Base-by-base conservation (phyloP, 176 grass and related monocot species). In the Oryza australiensis region DNA sequence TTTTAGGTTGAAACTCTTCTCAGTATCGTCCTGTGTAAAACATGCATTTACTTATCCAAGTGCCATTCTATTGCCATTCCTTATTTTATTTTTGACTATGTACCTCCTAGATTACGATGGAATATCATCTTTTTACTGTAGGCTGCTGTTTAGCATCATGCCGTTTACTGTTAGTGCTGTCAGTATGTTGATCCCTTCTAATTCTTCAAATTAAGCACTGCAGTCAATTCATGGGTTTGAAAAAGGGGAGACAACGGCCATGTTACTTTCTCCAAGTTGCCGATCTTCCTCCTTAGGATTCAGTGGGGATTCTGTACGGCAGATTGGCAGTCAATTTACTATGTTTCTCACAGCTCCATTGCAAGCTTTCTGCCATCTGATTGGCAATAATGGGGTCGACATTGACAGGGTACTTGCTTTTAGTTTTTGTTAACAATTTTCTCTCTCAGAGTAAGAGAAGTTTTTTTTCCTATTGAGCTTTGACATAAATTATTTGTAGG, bases 331-430 rank as follows among this genome's bases (percentile, higher is more conserved):
- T 82, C 88, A 91, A 62, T 98, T 98, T 80, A 98, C 92, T 80
- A 93, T 98, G 88, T 98, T 98, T 70, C 92, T 98, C 49, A 91
- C 92, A 49, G 82, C 95, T 70, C 95, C 95, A 86, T 72, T 98
- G 73, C 95, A 98, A 91, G 90, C 95, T 65, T 98, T 98, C 75
- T 98, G 92, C 84, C 74, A 81, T 70, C 80, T 98, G 42, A 88
- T 91, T 23, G 88, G 92, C 81, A 86, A 90, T 45, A 93, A 82
- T 46, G 81, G 90, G 63, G 65, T 63, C 34, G 88, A 93, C 68
- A 85, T 88, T 62, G 86, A 95, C 75, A 89, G 20, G 85, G 95
- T 98, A 84, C 62, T 9, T 55, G 23, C 65, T 33, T 75, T 73
- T 70, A 57, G 16, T 73, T 30, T 69, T 24, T 62, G 23, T 29